Percentiles rank a stretch among this genome's conserved stretches.
phyloP scores from a whole-genome alignment of 176 grass and related monocot species.

The Alopecurus myosuroides region DNA sequence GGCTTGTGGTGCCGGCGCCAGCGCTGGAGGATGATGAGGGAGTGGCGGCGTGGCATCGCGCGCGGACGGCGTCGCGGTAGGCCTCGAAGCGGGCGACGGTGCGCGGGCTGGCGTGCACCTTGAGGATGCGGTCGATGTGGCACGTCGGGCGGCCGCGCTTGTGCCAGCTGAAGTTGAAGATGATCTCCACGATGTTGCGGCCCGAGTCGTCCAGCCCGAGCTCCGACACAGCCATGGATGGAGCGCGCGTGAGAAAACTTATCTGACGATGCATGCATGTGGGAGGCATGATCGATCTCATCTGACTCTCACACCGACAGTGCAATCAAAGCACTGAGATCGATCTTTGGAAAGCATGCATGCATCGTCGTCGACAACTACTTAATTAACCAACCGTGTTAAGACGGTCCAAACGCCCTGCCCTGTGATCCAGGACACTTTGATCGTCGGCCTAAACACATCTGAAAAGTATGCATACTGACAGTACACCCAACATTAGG shows the following conservation, averaged over 20 bases:
- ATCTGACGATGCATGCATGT: not conserved
- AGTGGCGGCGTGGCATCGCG: conserved; percentile 26
- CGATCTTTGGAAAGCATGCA: not conserved
- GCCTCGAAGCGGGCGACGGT: conserved; percentile 92
- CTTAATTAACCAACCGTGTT: not conserved
- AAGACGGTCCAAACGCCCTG: too few relatives aligned
- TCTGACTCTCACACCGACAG: not conserved
- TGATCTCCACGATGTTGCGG: conserved; percentile 96
- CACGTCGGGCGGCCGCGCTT: conserved; percentile 60
- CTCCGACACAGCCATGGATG: conserved; percentile 61
- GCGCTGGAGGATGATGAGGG: not conserved
- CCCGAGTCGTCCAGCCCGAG: conserved; percentile 87
- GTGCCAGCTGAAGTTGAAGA: conserved; percentile 99
- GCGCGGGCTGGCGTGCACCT: conserved; percentile 64
- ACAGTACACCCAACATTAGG: not conserved
- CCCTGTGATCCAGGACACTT: conserved; percentile 2
- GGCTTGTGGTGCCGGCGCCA: not conserved
- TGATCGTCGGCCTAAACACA: conserved; percentile 23
- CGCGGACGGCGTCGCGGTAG: conserved; percentile 72
- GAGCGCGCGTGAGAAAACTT: too few relatives aligned
- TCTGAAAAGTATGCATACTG: not conserved
- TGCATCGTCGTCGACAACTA: not conserved
- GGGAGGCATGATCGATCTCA: not conserved
- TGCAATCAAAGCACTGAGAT: not conserved
- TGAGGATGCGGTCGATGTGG: conserved; percentile 86